phyloP scores from a whole-genome alignment of 768 basidiomycete species.

The Macrocybe gigantea region DNA sequence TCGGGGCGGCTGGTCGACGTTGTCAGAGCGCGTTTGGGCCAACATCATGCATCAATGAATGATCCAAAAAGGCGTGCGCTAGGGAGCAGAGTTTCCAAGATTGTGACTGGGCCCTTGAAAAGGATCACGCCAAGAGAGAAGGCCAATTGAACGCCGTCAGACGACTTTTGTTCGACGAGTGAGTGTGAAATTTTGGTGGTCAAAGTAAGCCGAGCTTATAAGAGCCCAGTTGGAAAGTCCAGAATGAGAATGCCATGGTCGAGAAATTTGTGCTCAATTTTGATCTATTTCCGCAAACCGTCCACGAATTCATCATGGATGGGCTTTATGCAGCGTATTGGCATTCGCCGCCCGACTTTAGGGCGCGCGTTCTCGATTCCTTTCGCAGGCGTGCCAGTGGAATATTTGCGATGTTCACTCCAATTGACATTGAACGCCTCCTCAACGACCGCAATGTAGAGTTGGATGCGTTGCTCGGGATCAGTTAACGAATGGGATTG shows the following conservation, averaged over 20 bases:
- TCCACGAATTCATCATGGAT: constrained; percentile 1
- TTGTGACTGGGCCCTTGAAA: not conserved
- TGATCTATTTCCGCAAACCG: constrained; percentile 1
- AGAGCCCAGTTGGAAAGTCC: not conserved
- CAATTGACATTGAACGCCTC: not conserved
- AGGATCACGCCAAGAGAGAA: not conserved
- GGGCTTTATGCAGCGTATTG: constrained; percentile 2
- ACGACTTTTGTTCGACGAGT: not conserved
- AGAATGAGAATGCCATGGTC: not conserved
- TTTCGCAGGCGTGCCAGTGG: not conserved
- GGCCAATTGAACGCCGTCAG: not conserved
- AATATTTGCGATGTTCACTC: not conserved
- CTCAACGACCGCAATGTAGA: too few species aligned
- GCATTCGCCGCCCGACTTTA: constrained; percentile 3
- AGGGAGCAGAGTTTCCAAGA: not conserved
- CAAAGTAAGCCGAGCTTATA: too few species aligned
- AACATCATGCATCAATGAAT: not conserved
- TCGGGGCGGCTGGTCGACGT: not conserved
- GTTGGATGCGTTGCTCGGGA: too few species aligned
- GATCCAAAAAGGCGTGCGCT: not conserved
- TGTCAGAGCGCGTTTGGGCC: not conserved
- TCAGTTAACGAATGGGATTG: too few species aligned
- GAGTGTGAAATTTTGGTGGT: not conserved
- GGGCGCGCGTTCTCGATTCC: not conserved
- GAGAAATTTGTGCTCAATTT: not conserved